A percentile compares a stretch with the other conserved stretches of the same genome.
These are phyloP conservation scores for Trametes punicea DNA, from an alignment of 768 basidiomycete species.

Conservation along the genomic window DNA sequence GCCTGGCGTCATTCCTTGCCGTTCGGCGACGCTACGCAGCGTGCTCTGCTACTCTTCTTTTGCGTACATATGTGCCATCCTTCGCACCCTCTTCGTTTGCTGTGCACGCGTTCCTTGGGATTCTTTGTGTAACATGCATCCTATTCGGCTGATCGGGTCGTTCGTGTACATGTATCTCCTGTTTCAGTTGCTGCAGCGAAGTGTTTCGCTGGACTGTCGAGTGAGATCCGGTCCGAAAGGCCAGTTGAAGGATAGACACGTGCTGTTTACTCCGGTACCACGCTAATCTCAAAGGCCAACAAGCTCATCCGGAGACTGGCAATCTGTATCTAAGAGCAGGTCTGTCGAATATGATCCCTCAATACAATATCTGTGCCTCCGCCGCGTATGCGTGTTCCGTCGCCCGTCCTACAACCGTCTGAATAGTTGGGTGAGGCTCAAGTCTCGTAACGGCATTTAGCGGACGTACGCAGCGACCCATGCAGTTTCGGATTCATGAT, in stretches of 20 bases:
- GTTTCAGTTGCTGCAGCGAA: background rate
- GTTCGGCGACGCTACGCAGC: background rate
- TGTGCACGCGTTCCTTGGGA: constrained; percentile 16
- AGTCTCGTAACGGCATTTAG: too few species aligned
- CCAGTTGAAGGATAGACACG: too few species aligned
- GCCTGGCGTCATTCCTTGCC: background rate
- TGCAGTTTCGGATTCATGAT: background rate
- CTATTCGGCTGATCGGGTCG: constrained; percentile 1
- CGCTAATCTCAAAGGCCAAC: too few species aligned
- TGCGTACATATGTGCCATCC: constrained; percentile 3
- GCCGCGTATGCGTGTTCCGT: too few species aligned
- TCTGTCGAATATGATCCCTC: too few species aligned
- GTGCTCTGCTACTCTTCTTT: background rate
- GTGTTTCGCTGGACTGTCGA: background rate
- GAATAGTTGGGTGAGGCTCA: too few species aligned
- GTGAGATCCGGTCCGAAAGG: too few species aligned
- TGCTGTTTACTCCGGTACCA: too few species aligned
- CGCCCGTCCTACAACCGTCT: too few species aligned
- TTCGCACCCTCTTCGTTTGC: constrained; percentile 8
- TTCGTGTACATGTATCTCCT: constrained; percentile 16
- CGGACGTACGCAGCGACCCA: background rate
- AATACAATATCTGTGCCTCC: too few species aligned
- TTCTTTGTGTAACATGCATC: constrained; percentile 4
- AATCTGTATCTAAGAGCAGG: too few species aligned
- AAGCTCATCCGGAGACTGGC: too few species aligned